Percentiles rank a stretch among this genome's conserved stretches.
These are phyloP conservation scores for Coemansia reversa DNA, from an alignment of 192 early-diverging fungal genomes.

Conservation along the genomic window DNA sequence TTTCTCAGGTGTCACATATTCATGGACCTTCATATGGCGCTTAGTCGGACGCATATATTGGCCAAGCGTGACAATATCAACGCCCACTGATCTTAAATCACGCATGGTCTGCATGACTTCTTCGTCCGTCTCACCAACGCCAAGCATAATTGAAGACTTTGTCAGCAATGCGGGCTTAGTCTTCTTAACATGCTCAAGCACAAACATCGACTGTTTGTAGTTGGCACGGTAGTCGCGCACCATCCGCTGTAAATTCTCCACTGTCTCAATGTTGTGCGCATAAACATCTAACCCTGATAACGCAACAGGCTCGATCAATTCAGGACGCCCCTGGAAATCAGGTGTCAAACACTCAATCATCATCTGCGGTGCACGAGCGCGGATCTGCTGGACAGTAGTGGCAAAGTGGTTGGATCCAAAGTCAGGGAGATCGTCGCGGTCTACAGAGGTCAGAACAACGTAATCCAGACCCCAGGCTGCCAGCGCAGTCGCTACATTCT, in stretches of 20 bases:
- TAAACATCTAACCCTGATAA: slow-evolving; percentile 93
- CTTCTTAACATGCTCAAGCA: slow-evolving; percentile 85
- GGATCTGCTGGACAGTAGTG: slow-evolving; percentile 83
- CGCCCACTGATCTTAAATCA: slow-evolving; percentile 75
- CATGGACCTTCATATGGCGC: slow-evolving; percentile 96
- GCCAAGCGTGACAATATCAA: slow-evolving; percentile 95
- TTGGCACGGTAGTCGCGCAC: slow-evolving; percentile 91
- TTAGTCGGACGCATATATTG: slow-evolving; percentile 99
- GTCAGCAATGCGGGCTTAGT: slow-evolving; percentile 79
- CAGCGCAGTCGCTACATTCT: slow-evolving; percentile 90
- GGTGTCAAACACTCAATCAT: slow-evolving; percentile 96
- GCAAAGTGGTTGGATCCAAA: slow-evolving; percentile 94
- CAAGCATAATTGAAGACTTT: slow-evolving; percentile 98
- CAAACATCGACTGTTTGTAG: slow-evolving; percentile 88
- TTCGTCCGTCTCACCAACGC: slow-evolving; percentile 92
- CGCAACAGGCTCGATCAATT: slow-evolving; percentile 79
- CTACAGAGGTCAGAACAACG: slow-evolving; percentile 95
- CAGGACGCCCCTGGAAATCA: slow-evolving; percentile 82
- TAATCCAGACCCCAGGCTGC: slow-evolving; percentile 95
- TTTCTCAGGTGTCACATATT: slow-evolving; percentile 90
- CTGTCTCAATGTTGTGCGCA: slow-evolving; percentile 98
- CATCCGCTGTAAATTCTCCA: slow-evolving; percentile 81
- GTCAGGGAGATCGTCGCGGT: slow-evolving; percentile 92
- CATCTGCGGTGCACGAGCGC: slow-evolving; percentile 84
- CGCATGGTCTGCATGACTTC: slow-evolving; percentile 87